Evolutionary conservation across 495 filamentous ascomycete species (phyloP).

Genomic region (Viridothelium virens): DNA sequence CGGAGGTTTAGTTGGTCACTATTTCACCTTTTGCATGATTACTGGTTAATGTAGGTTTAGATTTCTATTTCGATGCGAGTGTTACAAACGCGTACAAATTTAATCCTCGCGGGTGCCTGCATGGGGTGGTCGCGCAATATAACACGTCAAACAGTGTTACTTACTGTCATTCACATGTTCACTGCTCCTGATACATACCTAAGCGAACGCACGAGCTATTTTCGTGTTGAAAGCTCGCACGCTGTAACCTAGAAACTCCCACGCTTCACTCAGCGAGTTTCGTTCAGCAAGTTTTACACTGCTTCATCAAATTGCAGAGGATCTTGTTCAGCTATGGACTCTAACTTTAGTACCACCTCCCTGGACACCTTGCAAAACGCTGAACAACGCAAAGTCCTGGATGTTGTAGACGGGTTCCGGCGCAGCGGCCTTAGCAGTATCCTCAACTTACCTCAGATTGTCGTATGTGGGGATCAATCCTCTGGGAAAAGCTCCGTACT

Average conservation of each 20-base stretch:
- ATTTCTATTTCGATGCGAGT: too few species aligned
- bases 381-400: conserved; percentile 38
- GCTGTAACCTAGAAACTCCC: too few species aligned
- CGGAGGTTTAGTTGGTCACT: not conserved
- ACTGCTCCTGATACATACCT: too few species aligned
- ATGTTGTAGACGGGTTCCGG: conserved; percentile 53
- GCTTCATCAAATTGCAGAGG: not conserved
- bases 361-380: conserved; percentile 28
- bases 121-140: too few species aligned
- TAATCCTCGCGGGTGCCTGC: too few species aligned
- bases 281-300: not conserved
- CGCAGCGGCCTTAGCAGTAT: conserved; percentile 46
- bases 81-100: too few species aligned
- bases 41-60: not conserved
- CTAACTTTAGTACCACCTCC: conserved; percentile 21
- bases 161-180: too few species aligned
- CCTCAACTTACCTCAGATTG: conserved; percentile 58
- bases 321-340: not conserved
- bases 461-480: conserved; percentile 68
- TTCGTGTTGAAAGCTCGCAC: too few species aligned
- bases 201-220: too few species aligned
- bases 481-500: conserved; percentile 69
- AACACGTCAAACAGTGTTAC: too few species aligned
- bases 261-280: too few species aligned
- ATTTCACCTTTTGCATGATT: not conserved